These are phyloP conservation scores for Arxiozyma bovina DNA, from an alignment of 1,139 yeast genomes.

Conservation along the genomic window DNA sequence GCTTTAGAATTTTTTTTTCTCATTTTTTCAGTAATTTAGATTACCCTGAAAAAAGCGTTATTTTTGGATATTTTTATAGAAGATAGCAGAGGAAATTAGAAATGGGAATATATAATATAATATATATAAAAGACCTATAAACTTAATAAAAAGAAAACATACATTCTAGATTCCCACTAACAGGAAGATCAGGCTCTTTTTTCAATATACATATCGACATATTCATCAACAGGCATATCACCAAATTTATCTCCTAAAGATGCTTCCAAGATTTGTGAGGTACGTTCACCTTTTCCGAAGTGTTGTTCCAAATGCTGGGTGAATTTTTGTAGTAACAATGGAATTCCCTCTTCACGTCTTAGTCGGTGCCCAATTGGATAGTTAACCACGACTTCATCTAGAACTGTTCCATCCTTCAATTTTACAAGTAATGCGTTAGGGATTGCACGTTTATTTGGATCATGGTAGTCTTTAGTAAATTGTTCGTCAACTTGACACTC, in stretches of 20 bases:
- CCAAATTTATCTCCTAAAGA: slow-evolving; percentile 31
- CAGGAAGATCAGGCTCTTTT: background rate
- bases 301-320: slow-evolving; percentile 42
- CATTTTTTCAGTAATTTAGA: no score
- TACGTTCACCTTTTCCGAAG: slow-evolving; percentile 27
- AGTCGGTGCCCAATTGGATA: slow-evolving; percentile 51
- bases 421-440: slow-evolving; percentile 46
- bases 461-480: slow-evolving; percentile 45
- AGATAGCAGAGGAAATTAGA: no score
- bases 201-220: slow-evolving; percentile 31
- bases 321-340: slow-evolving; percentile 43
- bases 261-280: background rate
- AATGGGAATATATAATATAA: no score
- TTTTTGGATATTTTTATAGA: no score
- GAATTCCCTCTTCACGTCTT: slow-evolving; percentile 52
- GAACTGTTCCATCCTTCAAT: slow-evolving; percentile 44
- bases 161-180: background rate
- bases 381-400: slow-evolving; percentile 47
- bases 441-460: slow-evolving; percentile 48
- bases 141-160: background rate
- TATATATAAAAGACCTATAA: background rate
- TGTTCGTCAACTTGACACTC: slow-evolving; percentile 42
- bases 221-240: slow-evolving; percentile 41
- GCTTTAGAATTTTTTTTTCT: background rate
- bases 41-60: background rate